These are phyloP conservation scores for Telopea speciosissima DNA, from an alignment of 177 flowering plant genomes.

Conservation along the genomic window DNA sequence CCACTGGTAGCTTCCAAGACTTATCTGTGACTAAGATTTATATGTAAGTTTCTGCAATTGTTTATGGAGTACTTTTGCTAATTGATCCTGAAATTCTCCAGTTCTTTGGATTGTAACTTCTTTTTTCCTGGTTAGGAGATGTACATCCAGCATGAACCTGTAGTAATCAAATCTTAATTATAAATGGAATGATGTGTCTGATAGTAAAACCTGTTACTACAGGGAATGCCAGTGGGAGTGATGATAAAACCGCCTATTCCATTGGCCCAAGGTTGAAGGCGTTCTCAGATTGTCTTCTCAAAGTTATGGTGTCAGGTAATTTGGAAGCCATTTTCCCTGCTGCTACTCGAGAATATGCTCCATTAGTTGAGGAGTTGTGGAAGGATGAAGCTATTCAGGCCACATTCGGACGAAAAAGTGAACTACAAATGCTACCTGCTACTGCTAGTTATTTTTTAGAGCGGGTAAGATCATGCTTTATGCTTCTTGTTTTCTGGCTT, in stretches of 20 bases:
- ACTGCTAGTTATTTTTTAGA: constrained; percentile 78
- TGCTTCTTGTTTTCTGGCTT: not conserved
- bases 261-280: constrained; percentile 65
- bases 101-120: not conserved
- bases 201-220: constrained; percentile 18
- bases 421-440: constrained; percentile 61
- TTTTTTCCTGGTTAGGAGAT: not conserved
- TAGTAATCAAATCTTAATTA: not conserved
- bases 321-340: constrained; percentile 89
- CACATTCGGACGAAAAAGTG: constrained; percentile 73
- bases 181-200: constrained; percentile 6
- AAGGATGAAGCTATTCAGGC: constrained; percentile 76
- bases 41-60: not conserved
- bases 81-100: not conserved
- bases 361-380: constrained; percentile 85
- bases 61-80: not conserved
- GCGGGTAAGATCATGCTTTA: constrained; percentile 40
- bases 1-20: not conserved
- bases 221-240: constrained; percentile 26
- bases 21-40: too few species aligned
- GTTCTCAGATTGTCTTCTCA: constrained; percentile 93
- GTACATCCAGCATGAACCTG: not conserved
- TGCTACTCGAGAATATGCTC: constrained; percentile 94
- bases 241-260: constrained; percentile 41
- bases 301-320: constrained; percentile 78